These are phyloP conservation scores for Aspergillus taichungensis DNA, from an alignment of 495 filamentous ascomycete species.

Conservation along the genomic window DNA sequence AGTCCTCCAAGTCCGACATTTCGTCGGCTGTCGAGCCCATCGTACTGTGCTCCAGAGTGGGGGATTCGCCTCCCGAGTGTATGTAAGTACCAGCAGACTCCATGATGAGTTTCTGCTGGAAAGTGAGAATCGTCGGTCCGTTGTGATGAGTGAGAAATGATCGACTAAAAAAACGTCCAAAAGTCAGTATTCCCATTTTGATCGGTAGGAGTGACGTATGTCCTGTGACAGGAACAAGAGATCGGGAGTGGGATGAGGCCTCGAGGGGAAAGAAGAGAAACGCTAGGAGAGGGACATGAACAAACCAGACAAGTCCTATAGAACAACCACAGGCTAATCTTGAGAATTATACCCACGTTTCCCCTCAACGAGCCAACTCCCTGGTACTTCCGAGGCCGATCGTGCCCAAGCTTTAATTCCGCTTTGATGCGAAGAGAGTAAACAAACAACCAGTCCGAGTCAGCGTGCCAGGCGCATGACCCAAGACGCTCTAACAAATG, in stretches of 20 bases:
- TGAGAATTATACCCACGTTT: too few relatives aligned
- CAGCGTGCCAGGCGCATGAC: slow-evolving; percentile 12
- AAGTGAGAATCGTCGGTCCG: slow-evolving; percentile 36
- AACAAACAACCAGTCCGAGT: slow-evolving; percentile 8
- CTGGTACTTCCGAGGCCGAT: too few relatives aligned
- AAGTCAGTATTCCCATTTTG: slow-evolving; percentile 38
- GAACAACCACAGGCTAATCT: neutral
- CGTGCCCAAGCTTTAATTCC: neutral
- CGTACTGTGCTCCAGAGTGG: slow-evolving; percentile 15
- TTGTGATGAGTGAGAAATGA: slow-evolving; percentile 28
- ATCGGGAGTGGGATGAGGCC: too few relatives aligned
- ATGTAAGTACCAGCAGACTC: slow-evolving; percentile 20
- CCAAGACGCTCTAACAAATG: neutral
- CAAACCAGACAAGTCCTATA: neutral
- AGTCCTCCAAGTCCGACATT: slow-evolving; percentile 21
- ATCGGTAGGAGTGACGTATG: neutral
- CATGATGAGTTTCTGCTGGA: slow-evolving; percentile 39
- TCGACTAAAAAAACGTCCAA: slow-evolving; percentile 36
- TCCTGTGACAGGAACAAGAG: too few relatives aligned
- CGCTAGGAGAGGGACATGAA: slow-evolving; percentile 1
- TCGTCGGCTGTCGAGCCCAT: slow-evolving; percentile 12
- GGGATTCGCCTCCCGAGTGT: slow-evolving; percentile 17
- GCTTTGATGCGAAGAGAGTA: neutral
- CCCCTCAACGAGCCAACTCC: too few relatives aligned
- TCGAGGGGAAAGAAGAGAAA: neutral